A percentile compares a stretch with the other conserved stretches of the same genome.
Conservation (phyloP, 2,329 filamentous ascomycete genomes). For the Neoascochyta sp. region DNA sequence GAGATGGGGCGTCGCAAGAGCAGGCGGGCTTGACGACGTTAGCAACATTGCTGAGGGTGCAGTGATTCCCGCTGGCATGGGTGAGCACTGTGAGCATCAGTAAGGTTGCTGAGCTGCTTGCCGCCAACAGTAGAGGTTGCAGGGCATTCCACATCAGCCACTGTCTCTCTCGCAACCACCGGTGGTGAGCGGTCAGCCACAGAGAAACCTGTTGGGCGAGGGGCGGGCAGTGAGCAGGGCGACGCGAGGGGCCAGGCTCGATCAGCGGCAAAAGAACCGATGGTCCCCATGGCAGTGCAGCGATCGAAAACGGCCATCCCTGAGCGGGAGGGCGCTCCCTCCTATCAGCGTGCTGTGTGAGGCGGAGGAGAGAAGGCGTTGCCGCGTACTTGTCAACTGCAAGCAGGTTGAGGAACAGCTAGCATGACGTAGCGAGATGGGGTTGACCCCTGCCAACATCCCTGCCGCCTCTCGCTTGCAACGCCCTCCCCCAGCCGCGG, state of each 20-base stretch:
- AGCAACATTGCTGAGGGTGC: too few species aligned
- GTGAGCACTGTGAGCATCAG: too few species aligned
- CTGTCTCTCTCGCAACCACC: too few species aligned
- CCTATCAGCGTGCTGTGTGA: constrained; percentile 16
- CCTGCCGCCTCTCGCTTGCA: constrained; percentile 13
- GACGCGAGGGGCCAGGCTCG: constrained; percentile 24
- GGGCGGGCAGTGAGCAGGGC: constrained; percentile 3
- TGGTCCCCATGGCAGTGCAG: constrained; percentile 11
- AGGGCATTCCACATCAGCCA: too few species aligned
- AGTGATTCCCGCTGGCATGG: too few species aligned
- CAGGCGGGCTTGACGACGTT: too few species aligned
- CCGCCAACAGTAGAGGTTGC: too few species aligned
- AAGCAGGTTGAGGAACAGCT: constrained; percentile 18
- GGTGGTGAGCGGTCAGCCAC: too few species aligned
- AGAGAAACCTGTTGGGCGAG: too few species aligned
- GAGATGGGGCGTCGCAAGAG: too few species aligned
- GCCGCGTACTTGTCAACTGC: constrained; percentile 14
- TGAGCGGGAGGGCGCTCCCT: constrained; percentile 11
- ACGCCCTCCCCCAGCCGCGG: constrained; percentile 5
- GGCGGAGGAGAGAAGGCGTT: constrained; percentile 11
- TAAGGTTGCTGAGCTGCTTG: too few species aligned
- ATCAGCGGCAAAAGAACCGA: constrained; percentile 26
- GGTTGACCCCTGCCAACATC: constrained; percentile 9
- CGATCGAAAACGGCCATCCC: constrained; percentile 10
- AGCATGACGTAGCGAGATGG: constrained; percentile 17